A percentile compares a stretch with the other conserved stretches of the same genome.
Evolutionary conservation across 805 yeast species (phyloP).

Genomic region (Pichia nanzhaoensis): DNA sequence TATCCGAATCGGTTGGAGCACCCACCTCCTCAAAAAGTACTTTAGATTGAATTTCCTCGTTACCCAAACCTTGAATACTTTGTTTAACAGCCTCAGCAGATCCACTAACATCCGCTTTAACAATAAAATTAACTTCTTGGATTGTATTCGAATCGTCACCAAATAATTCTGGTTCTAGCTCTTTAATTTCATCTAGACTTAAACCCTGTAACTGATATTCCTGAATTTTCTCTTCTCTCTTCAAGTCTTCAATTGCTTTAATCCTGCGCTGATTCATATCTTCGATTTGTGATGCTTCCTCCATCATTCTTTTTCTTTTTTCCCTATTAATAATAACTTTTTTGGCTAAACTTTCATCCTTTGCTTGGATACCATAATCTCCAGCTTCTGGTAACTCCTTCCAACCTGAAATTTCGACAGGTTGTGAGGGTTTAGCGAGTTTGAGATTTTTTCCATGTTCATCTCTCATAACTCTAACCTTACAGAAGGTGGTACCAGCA

Average conservation of each 20-base stretch:
- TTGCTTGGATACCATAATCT: slow-evolving; percentile 71
- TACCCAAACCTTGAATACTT: slow-evolving; percentile 75
- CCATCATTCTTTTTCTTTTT: slow-evolving; percentile 43
- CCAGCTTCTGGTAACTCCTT: slow-evolving; percentile 89
- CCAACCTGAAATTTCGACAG: slow-evolving; percentile 93
- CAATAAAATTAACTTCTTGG: slow-evolving; percentile 50
- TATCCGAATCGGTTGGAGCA: slow-evolving; percentile 56
- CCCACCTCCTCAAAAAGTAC: slow-evolving; percentile 78
- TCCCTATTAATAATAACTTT: slow-evolving; percentile 62
- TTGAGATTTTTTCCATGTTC: slow-evolving; percentile 61
- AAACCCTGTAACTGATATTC: slow-evolving; percentile 60
- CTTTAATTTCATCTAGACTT: slow-evolving; percentile 39
- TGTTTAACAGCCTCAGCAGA: slow-evolving; percentile 91
- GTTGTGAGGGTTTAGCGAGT: slow-evolving; percentile 77
- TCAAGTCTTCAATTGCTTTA: slow-evolving; percentile 45
- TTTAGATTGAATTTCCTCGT: slow-evolving; percentile 70
- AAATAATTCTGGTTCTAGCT: slow-evolving; percentile 28
- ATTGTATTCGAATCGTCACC: slow-evolving; percentile 26
- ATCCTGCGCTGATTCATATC: slow-evolving; percentile 61
- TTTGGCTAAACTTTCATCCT: slow-evolving; percentile 67
- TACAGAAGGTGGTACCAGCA: slow-evolving; percentile 83
- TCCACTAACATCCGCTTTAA: slow-evolving; percentile 91
- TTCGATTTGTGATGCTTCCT: slow-evolving; percentile 60
- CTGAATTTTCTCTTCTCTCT: slow-evolving; percentile 46
- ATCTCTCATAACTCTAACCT: slow-evolving; percentile 70